Evolutionary conservation across 2,329 filamentous ascomycete genomes (phyloP), one percentile per base, ranked within the genome.

Genomic region (Alternaria conjuncta): DNA sequence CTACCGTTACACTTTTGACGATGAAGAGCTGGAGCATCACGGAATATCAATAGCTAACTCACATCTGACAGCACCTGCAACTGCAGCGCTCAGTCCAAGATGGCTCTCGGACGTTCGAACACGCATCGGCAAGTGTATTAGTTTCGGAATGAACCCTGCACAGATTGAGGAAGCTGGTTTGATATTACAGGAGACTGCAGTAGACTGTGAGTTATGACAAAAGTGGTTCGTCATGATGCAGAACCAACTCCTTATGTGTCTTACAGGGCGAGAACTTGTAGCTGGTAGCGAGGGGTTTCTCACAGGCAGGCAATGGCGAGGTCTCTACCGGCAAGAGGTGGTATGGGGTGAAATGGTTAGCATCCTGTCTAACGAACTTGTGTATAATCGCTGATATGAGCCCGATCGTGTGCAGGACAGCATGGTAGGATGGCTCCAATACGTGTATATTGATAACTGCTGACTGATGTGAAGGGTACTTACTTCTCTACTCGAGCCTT

Each of bases 311-410:
- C 85, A 86, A 69, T 84, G 88, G 55, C 87, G 85, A 49, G 88
- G 92, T 0, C 75, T 95, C 32, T 87, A 88, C 66, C 83, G 85
- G 57, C 89, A 92, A 63, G 84, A 86, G 67, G 90, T 96, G 23
- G 89, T 88, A 0, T 96, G 92, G 93, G 94, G 93, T 28, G 93
- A 97, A 78, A 93, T 94, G 91, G 92, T 93, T 81, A 51, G 46
- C 26, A 21, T 61, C 25, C 15, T n/a, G n/a, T 8, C 21, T 11
- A 13, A 32, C 8, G 30, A 13, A 20, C 21, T 46, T 13, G 13
- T 59, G 59, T 26, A 61, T 43, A 45, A 57, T 26, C 63, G 71
- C 75, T 79, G 74, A 79, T 65, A 47, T 61, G 69, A 71, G 58
- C n/a, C n/a, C 64, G 64, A 55, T 12, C 58, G 57, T 21, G 9